Conservation (phyloP, 495 filamentous ascomycete genomes). For the Hypoxylon fragiforme region DNA sequence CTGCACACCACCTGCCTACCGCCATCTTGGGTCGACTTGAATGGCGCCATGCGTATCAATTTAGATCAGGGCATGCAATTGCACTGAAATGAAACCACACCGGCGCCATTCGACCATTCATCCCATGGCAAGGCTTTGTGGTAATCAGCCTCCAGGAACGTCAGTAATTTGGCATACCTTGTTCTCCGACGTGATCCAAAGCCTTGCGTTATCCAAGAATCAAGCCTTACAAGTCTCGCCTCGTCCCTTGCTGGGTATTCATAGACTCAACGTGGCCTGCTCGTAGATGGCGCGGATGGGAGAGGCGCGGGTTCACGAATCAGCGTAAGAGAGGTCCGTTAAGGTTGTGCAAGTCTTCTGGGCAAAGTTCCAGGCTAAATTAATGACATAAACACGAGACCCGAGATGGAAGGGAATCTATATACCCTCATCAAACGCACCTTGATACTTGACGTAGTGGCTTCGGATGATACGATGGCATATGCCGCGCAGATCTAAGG, state of each 20-base stretch:
- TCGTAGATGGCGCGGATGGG: conserved; percentile 6
- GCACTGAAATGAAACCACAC: conserved; percentile 19
- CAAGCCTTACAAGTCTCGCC: conserved; percentile 3
- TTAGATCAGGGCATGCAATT: conserved; percentile 26
- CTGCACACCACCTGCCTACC: conserved; percentile 34
- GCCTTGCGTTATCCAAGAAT: conserved; percentile 14
- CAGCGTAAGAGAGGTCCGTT: conserved; percentile 7
- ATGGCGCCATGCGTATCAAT: conserved; percentile 35
- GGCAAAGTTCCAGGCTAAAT: conserved; percentile 3
- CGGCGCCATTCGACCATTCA: conserved; percentile 7
- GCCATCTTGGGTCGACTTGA: conserved; percentile 31
- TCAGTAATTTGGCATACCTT: conserved; percentile 25
- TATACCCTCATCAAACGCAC: conserved; percentile 24
- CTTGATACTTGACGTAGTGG: conserved; percentile 20
- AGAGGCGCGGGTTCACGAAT: conserved; percentile 4
- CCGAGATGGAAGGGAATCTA: conserved; percentile 31
- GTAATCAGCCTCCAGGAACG: conserved; percentile 25
- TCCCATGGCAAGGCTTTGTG: conserved; percentile 9
- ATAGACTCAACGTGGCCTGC: conserved; percentile 9
- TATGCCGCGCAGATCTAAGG: conserved; percentile 19
- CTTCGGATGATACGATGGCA: conserved; percentile 32
- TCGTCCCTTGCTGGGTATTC: conserved; percentile 6
- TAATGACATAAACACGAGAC: conserved; percentile 5
- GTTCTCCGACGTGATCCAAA: conserved; percentile 15
- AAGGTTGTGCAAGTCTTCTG: conserved; percentile 11